phyloP scores from a whole-genome alignment of 306 rosid species.

The Canavalia gladiata region DNA sequence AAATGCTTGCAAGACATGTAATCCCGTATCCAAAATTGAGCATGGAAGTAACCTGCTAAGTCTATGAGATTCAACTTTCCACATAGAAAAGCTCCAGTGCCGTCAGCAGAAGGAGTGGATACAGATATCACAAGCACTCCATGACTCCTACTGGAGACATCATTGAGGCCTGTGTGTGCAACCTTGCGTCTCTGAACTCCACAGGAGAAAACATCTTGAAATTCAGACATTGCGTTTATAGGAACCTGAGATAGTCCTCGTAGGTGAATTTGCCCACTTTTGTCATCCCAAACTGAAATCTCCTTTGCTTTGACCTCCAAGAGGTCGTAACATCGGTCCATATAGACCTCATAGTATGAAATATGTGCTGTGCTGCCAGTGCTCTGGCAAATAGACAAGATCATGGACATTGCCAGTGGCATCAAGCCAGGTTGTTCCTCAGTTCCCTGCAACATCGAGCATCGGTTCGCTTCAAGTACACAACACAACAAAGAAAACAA shows the following conservation, averaged over 20 bases:
- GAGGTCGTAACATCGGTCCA: constrained; percentile 93
- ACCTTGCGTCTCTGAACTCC: constrained; percentile 83
- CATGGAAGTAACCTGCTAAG: constrained; percentile 77
- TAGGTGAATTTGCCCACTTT: constrained; percentile 88
- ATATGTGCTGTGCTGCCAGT: constrained; percentile 70
- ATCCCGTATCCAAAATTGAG: constrained; percentile 18
- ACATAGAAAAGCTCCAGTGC: constrained; percentile 47
- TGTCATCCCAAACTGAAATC: constrained; percentile 81
- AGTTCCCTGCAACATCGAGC: constrained; percentile 72
- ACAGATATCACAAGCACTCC: constrained; percentile 87
- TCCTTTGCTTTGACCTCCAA: constrained; percentile 81
- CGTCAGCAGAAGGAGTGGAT: constrained; percentile 59
- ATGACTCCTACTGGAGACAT: constrained; percentile 96
- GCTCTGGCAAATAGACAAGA: constrained; percentile 67
- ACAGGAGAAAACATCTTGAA: constrained; percentile 64
- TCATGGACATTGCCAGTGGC: constrained; percentile 73
- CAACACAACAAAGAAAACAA: not conserved
- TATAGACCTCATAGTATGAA: constrained; percentile 89
- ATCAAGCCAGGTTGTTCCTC: constrained; percentile 84
- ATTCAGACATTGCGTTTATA: constrained; percentile 70
- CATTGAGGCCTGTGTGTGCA: constrained; percentile 89
- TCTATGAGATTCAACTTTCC: constrained; percentile 98
- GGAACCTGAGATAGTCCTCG: constrained; percentile 76
- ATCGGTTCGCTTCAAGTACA: constrained; percentile 21
- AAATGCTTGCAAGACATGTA: constrained; percentile 36